Percentiles rank a stretch among this genome's conserved stretches.
These are phyloP conservation scores for Cladobotryum mycophilum DNA, from an alignment of 2,329 filamentous ascomycete species.

Conservation along the genomic window DNA sequence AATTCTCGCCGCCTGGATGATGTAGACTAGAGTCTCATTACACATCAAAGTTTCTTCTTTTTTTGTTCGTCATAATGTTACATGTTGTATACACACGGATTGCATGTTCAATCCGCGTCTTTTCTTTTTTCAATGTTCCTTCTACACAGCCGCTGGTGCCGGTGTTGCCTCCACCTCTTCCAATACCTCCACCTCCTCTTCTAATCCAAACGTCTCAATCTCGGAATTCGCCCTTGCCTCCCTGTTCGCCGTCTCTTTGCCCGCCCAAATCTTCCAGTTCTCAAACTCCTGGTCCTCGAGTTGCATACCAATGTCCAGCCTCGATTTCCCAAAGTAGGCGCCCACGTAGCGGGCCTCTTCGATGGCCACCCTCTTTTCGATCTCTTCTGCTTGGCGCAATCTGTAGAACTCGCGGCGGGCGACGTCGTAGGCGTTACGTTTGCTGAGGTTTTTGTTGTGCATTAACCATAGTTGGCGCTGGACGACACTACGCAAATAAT, in stretches of 20 bases:
- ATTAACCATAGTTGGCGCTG: conserved; percentile 88
- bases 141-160: background rate
- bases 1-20: conserved; percentile 25
- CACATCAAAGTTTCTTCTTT: background rate
- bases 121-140: background rate
- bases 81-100: conserved; percentile 16
- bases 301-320: conserved; percentile 70
- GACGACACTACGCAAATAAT: too few species aligned
- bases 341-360: conserved; percentile 85
- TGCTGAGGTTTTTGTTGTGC: conserved; percentile 54
- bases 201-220: conserved; percentile 37
- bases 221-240: conserved; percentile 35
- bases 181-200: conserved; percentile 23
- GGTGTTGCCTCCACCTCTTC: conserved; percentile 18
- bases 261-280: conserved; percentile 78
- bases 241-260: conserved; percentile 36
- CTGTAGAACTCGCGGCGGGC: conserved; percentile 88
- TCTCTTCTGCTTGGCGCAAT: conserved; percentile 73
- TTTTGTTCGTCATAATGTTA: conserved; percentile 12
- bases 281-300: conserved; percentile 78
- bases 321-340: conserved; percentile 77
- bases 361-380: conserved; percentile 72
- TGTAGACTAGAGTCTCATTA: conserved; percentile 1
- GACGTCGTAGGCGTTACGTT: conserved; percentile 71
- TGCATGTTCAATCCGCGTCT: background rate